Evolutionary conservation across 305 asterid species (phyloP).

Genomic region (Rubia tinctorum): DNA sequence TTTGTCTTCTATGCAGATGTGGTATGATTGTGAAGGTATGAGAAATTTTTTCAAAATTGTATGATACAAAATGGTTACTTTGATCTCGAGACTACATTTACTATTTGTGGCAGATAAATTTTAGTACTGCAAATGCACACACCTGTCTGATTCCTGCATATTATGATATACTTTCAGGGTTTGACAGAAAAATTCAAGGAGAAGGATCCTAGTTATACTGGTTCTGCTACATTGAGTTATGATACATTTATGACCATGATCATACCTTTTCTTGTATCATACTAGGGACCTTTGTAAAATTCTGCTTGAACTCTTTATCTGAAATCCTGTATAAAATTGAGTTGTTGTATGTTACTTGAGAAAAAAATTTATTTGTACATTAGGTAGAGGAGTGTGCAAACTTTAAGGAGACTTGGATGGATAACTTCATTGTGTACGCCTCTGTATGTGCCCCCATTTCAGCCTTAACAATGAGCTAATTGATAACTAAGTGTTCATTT

Average conservation of each 20-base stretch:
- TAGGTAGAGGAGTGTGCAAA: conserved; percentile 4
- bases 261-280: conserved; percentile 68
- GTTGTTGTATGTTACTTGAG: not conserved
- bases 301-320: not conserved
- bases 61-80: not conserved
- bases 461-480: no score
- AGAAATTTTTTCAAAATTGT: not conserved
- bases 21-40: conserved; percentile 92
- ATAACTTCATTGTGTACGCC: not conserved
- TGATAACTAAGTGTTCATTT: no score
- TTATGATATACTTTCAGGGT: conserved; percentile 45
- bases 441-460: conserved; percentile 8
- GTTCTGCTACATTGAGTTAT: conserved; percentile 60
- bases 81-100: not conserved
- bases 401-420: conserved; percentile 1
- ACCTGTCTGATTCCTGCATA: not conserved
- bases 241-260: conserved; percentile 74
- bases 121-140: not conserved
- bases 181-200: conserved; percentile 88
- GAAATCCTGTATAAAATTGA: not conserved
- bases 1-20: conserved; percentile 45
- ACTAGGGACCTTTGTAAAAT: conserved; percentile 25
- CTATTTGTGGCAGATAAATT: not conserved
- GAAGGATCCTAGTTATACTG: conserved; percentile 67
- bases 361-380: not conserved